phyloP scores from a whole-genome alignment of 176 grass and related monocot genomes.

The Rhynchospora pubera region DNA sequence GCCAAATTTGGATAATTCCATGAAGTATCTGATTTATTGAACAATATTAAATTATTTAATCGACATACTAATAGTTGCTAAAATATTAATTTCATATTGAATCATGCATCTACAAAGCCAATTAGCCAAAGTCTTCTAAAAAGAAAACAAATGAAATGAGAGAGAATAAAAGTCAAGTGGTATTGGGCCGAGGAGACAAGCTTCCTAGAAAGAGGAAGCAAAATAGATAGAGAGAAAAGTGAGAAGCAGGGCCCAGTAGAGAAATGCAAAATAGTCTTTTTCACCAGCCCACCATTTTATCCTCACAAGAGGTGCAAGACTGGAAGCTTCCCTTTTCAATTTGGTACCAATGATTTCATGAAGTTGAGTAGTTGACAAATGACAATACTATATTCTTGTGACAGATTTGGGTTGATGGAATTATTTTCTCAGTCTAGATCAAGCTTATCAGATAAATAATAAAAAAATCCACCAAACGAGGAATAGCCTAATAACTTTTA shows the following conservation, averaged over 20 bases:
- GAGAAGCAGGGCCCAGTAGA: background rate
- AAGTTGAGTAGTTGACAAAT: too few relatives aligned
- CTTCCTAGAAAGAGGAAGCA: conserved; percentile 9
- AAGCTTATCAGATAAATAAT: background rate
- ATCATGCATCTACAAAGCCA: too few relatives aligned
- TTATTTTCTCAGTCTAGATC: background rate
- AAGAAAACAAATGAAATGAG: background rate
- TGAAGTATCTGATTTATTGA: too few relatives aligned
- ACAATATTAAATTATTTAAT: too few relatives aligned
- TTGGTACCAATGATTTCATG: background rate
- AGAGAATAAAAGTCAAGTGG: background rate
- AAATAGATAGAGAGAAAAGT: background rate
- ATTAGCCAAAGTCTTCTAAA: background rate
- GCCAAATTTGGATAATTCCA: too few relatives aligned
- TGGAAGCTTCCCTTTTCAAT: conserved; percentile 2
- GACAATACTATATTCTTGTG: background rate
- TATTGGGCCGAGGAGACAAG: background rate
- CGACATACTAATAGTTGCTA: too few relatives aligned
- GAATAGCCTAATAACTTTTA: background rate
- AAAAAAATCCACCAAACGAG: background rate
- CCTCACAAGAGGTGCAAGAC: background rate
- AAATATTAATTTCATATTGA: too few relatives aligned
- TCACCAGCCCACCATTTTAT: background rate
- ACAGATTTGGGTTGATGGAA: background rate
- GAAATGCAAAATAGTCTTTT: background rate